Percentiles rank a stretch among this genome's conserved stretches.
These are phyloP conservation scores for Porphyridium purpureum DNA, from an alignment of 23 red algal genomes.

Conservation along the genomic window DNA sequence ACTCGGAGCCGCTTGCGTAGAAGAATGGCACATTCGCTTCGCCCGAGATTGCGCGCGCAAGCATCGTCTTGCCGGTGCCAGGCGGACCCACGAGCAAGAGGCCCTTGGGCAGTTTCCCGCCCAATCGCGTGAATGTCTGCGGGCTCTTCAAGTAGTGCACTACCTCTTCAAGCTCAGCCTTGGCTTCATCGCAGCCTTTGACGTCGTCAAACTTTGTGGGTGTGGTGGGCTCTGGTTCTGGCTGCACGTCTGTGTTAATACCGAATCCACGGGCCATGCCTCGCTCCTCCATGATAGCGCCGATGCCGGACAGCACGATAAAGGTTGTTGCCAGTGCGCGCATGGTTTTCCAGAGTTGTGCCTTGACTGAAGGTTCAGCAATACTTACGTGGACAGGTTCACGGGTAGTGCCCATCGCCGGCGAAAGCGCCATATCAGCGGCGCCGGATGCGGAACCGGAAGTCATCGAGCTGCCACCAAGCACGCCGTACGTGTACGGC, in stretches of 20 bases:
- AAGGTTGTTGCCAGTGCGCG: slow-evolving; percentile 73
- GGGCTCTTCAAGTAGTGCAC: slow-evolving; percentile 74
- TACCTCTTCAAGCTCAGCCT: slow-evolving; percentile 93
- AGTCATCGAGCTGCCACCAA: slow-evolving; percentile 1
- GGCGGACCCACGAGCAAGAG: slow-evolving; percentile 86
- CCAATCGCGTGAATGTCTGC: slow-evolving; percentile 71
- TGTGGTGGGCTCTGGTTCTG: slow-evolving; percentile 47
- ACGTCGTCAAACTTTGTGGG: slow-evolving; percentile 77
- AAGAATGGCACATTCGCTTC: slow-evolving; percentile 94
- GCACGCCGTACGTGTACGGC: neutral
- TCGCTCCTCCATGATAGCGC: slow-evolving; percentile 91
- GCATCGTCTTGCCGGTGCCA: slow-evolving; percentile 92
- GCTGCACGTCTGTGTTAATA: slow-evolving; percentile 69
- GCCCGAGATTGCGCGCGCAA: slow-evolving; percentile 88
- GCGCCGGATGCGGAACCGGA: neutral
- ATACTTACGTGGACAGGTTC: slow-evolving; percentile 68
- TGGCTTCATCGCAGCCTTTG: slow-evolving; percentile 98
- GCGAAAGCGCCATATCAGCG: neutral
- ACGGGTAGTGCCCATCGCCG: slow-evolving; percentile 8
- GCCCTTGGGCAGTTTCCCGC: slow-evolving; percentile 90
- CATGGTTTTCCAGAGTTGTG: slow-evolving; percentile 70
- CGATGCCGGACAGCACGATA: slow-evolving; percentile 68
- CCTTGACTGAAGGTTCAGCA: slow-evolving; percentile 73
- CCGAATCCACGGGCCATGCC: slow-evolving; percentile 49
- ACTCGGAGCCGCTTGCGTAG: slow-evolving; percentile 92